These are phyloP conservation scores for Calocera cornea DNA, from an alignment of 768 basidiomycete genomes.

Conservation along the genomic window DNA sequence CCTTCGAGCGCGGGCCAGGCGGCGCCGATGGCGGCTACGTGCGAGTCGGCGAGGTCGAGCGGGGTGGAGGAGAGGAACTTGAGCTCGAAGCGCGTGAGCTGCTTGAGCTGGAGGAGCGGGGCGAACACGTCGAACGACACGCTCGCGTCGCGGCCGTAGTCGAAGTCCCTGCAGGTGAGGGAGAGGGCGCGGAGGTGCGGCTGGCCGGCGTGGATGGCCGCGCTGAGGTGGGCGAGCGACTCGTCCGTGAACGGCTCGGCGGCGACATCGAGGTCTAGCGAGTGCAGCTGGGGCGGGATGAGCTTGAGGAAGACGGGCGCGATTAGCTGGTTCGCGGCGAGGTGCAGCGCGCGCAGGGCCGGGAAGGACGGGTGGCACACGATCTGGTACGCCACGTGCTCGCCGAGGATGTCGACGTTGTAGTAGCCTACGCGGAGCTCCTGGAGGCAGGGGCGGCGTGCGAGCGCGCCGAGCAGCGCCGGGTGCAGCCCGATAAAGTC, in stretches of 20 bases:
- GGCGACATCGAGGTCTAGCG: background rate
- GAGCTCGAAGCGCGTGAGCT: background rate
- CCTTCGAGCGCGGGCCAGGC: background rate
- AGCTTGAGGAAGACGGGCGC: background rate
- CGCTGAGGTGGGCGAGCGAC: background rate
- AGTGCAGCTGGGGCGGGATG: constrained; percentile 1
- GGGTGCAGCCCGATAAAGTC: constrained; percentile 1
- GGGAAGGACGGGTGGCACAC: constrained; percentile 1
- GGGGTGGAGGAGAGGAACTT: background rate
- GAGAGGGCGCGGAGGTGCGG: background rate
- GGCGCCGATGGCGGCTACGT: background rate
- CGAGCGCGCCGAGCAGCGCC: constrained; percentile 1
- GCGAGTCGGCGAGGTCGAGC: background rate
- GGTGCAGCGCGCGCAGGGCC: background rate
- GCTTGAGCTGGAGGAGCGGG: background rate
- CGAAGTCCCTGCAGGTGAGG: background rate
- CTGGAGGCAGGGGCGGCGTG: background rate
- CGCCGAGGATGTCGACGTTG: constrained; percentile 5
- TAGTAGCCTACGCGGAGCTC: background rate
- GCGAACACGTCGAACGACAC: background rate
- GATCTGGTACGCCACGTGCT: background rate
- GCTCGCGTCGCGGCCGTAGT: background rate
- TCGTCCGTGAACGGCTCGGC: background rate
- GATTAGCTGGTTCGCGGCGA: background rate
- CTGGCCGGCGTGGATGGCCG: background rate